Evolutionary conservation across 1,284 basidiomycete species (phyloP).

Genomic region (Leccinum subfulvum): DNA sequence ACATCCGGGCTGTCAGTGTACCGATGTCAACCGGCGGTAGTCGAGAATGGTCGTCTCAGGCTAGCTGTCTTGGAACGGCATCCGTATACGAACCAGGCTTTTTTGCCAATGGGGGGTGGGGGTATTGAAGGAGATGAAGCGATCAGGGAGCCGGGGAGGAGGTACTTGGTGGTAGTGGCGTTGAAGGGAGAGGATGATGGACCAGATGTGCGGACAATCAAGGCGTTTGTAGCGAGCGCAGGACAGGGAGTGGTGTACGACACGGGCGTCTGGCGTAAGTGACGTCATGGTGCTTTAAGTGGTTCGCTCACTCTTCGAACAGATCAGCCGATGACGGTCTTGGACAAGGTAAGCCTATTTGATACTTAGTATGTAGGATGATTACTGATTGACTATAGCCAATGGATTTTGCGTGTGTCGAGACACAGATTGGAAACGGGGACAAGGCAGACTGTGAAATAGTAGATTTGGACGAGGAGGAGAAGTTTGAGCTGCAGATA

Average conservation of each 20-base stretch:
- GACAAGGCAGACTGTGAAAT: constrained; percentile 76
- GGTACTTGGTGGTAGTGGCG: constrained; percentile 84
- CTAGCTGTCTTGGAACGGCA: constrained; percentile 74
- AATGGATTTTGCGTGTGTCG: constrained; percentile 80
- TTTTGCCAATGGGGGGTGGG: constrained; percentile 79
- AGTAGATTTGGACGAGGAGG: constrained; percentile 47
- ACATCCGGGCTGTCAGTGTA: constrained; percentile 73
- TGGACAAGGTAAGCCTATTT: constrained; percentile 57
- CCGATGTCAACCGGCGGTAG: constrained; percentile 61
- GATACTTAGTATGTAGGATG: not conserved
- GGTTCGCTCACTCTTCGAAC: constrained; percentile 6
- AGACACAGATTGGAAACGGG: constrained; percentile 81
- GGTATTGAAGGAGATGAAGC: constrained; percentile 39
- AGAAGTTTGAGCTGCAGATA: constrained; percentile 36
- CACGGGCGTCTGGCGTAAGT: constrained; percentile 85
- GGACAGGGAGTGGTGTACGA: constrained; percentile 85
- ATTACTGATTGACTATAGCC: constrained; percentile 39
- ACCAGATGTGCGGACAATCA: constrained; percentile 71
- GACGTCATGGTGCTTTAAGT: not conserved
- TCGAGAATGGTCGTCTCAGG: constrained; percentile 49
- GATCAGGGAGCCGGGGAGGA: constrained; percentile 47
- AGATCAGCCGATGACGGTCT: constrained; percentile 85
- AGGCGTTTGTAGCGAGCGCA: constrained; percentile 77
- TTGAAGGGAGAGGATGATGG: constrained; percentile 70
- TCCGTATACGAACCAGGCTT: constrained; percentile 79